Evolutionary conservation across 208 protist genomes (phyloP), one percentile per base, ranked within the genome.

Genomic region (Leishmania mexicana): DNA sequence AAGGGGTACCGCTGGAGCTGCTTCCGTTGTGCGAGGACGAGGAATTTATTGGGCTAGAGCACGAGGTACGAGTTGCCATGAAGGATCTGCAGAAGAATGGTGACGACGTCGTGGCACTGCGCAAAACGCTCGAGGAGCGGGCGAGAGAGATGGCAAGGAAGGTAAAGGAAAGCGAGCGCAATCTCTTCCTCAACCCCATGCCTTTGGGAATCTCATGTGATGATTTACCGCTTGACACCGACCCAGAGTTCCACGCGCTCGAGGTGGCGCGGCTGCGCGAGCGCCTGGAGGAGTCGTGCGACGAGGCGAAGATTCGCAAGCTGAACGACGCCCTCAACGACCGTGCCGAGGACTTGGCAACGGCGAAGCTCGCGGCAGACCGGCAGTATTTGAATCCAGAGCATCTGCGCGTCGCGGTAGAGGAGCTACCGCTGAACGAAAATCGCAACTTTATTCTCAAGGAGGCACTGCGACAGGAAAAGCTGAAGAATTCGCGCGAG

Each of bases 231-330:
- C 85, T 96, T 35, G 88, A 96, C 70, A 75, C 81, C 31, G 93
- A 96, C 76, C 76, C 74, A 5, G 35, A 68, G 53, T 96, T 96
- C 77, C 86, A 88, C 81, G 79, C 42, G 53, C 83, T 87, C 40
- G 91, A 96, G 83, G 80, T 91, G 17, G 85, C 88, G 65, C 89
- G 93, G 21, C 85, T 94, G 73, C 83, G 84, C 5, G 85, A 85
- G 76, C 81, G 83, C 5, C 81, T 89, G 72, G 83, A 81, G 81
- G 77, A 86, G 35, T 64, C 86, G 2, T 82, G 79, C 57, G 75
- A 89, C 53, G 78, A 84, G 58, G 76, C 77, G 19, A 85, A 83
- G 74, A 86, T 94, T 10, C 62, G 62, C 15, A 80, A 82, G 40
- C 79, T 94, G 38, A 88, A 95, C 72, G 75, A 81, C 5, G 76